Evolutionary conservation across 1,139 yeast species (phyloP), one percentile per base, ranked within the genome.

Genomic region (Suhomyces yuchorum): DNA sequence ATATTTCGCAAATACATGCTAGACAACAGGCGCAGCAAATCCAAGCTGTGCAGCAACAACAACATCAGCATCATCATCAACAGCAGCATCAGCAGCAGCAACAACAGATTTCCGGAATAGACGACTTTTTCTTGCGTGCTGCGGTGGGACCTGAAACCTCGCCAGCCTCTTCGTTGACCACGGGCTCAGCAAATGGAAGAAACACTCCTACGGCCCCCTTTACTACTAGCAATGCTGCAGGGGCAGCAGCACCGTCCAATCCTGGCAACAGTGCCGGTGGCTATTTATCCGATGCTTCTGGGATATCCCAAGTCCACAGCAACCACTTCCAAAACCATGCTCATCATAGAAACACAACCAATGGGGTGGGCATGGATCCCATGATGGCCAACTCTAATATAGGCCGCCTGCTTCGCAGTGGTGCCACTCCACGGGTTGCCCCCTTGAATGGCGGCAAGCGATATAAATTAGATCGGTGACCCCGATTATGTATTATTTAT

Each of bases 111-210:
- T 56, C 68, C 3, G 59, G 66, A 14, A 67, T 71, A n/a, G 75
- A 71, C 46, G 75, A 71, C 17, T 70, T 68, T 48, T 67, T 71
- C 53, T 56, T 70, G 30, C 43, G 67, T 22, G 56, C 58, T 6
- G 49, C 59, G 1, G 47, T 41, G 14, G 53, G 49, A 2, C 49
- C 20, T n/a, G 53, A 50, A 17, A 23, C 50, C 2, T 28, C 47
- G 19, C 34, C 34, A 30, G 18, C 18, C 5, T 14, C 34, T 2
- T 14, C 34, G 9, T 30, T 30, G 34, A 30, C 6, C 18, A 30
- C 15, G 2, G 11, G 18, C 9, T 14, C 34, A 14, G 34, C 34
- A 5, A 30, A 30, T n/a, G 34, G 34, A 7, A 30, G 34, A 14
- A 30, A 15, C 9, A 30, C 34, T 7, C 34, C 34, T 30, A 30